Base-by-base conservation (phyloP, 176 grass and related monocot genomes). In the Panicum miliaceum region DNA sequence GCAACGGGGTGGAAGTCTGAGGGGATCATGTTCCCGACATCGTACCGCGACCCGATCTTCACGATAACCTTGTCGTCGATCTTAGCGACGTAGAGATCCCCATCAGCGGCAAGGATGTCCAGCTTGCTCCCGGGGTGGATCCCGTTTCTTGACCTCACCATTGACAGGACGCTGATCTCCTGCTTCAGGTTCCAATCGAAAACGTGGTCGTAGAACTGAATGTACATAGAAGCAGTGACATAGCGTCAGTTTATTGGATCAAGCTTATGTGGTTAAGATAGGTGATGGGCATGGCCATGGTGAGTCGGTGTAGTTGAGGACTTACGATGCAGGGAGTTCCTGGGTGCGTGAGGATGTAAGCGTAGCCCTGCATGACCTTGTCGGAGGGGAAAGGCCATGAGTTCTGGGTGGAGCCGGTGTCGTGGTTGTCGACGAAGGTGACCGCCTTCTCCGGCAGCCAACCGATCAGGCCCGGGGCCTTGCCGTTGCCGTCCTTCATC, bases 361-460 rank as follows among this genome's bases (percentile, higher is more conserved):
- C 89, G 47, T 96, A 96, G 60, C 94, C 94, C 40, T 91, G 94
- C 86, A 93, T 93, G 81, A 96, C 84, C 86, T 96, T 96, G 48
- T 93, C 89, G 0, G 89, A 64, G 0, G 94, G 94, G 77, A 96
- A 96, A 2, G 94, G 91, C 91, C 76, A 79, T 13, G 79, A 35
- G 36, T 68, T 90, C 82, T 97, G 91, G 0, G 94, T 94, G 42
- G 91, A 97, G 0, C 92, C 92, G 1, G 94, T 97, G 68, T 97
- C 94, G 82, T 97, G 94, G 77, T 97, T 97, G 74, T 97, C 92
- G 15, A 97, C 58, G 87, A 97, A 97, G 0, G 94, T 94, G 73
- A 97, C 94, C 0, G 92, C 90, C 81, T 89, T 92, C 81, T 91
- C 94, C 8, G 94, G 94, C 88, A 83, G 73, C 92, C 86, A 89